phyloP scores from a whole-genome alignment of 768 basidiomycete species.

The Coprinopsis marcescibilis region DNA sequence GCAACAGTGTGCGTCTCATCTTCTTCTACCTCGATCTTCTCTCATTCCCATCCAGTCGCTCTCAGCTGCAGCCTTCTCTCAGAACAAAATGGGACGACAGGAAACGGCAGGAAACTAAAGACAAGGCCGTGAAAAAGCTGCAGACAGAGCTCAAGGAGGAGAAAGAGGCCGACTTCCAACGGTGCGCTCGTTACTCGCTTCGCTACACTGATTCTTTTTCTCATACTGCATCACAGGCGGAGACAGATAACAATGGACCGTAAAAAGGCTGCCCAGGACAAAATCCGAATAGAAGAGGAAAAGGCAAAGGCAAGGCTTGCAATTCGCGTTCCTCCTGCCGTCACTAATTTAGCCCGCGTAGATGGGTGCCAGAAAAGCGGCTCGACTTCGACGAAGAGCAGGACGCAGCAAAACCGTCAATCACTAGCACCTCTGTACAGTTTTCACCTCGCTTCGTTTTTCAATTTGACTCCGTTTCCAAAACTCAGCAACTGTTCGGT shows the following conservation, averaged over 20 bases:
- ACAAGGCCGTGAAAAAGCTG: constrained; percentile 67
- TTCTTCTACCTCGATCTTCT: constrained; percentile 1
- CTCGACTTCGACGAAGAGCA: constrained; percentile 63
- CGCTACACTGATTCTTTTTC: constrained; percentile 34
- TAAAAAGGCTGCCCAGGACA: constrained; percentile 69
- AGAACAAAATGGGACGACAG: constrained; percentile 62
- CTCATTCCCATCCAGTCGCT: constrained; percentile 42
- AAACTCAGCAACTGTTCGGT: constrained; percentile 11
- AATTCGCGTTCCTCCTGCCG: constrained; percentile 7
- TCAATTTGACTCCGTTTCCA: no score
- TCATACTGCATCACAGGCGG: constrained; percentile 36
- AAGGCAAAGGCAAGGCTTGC: constrained; percentile 48
- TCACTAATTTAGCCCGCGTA: constrained; percentile 21
- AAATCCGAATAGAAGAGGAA: constrained; percentile 57
- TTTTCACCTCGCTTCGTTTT: constrained; percentile 12
- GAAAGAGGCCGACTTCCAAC: constrained; percentile 59
- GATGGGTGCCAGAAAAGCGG: constrained; percentile 81
- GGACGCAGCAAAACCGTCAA: constrained; percentile 80
- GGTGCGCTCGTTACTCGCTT: constrained; percentile 47
- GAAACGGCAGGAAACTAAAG: constrained; percentile 62
- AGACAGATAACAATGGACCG: constrained; percentile 65
- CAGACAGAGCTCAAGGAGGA: constrained; percentile 71
- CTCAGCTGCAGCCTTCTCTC: constrained; percentile 58
- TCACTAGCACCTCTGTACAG: constrained; percentile 37
- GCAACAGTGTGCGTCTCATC: constrained; percentile 41